Evolutionary conservation across 306 rosid species (phyloP), one percentile per base, ranked within the genome.

Genomic region (Quercus alba): DNA sequence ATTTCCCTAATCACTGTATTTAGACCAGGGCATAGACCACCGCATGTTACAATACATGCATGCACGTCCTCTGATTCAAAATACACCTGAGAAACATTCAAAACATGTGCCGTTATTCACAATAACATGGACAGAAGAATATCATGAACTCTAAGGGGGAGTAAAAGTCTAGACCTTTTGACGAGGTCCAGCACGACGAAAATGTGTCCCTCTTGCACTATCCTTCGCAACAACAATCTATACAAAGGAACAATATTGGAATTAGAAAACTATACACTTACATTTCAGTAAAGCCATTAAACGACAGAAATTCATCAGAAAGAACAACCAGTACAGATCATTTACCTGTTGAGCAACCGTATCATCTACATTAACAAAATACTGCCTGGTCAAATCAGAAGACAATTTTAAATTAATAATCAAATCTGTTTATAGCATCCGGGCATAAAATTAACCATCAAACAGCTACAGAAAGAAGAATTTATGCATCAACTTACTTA

Each of bases 21-120:
- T 19, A 87, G 85, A 52, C 91, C 91, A 5, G 91, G 91, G 46
- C 93, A 89, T 44, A 87, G 76, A 33, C 93, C 88, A 56, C 93
- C 93, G 19, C 91, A 87, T 73, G 93, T 89, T 61, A 89, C 93
- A 38, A 89, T 84, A 63, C 93, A 87, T 1, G 89, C 89, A 21
- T 79, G 77, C 56, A 84, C 86, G 18, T 87, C 93, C 67, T 85
- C 88, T 25, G 89, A 64, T 80, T 85, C 88, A 33, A 89, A 89
- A 64, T 66, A 85, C 55, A 87, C 93, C 91, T 87, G 86, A 54
- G 56, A 81, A 58, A 44, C 56, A 61, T 35, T 20, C 55, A 46
- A 61, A 13, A 26, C 2, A 2, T 59, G 25, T 33, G 6, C 20
- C 61, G 26, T 61, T 55, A 33, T 49, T 30, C 64, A 30, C 30